phyloP scores from a whole-genome alignment of 1,284 basidiomycete species.

The Boletellus sp. region DNA sequence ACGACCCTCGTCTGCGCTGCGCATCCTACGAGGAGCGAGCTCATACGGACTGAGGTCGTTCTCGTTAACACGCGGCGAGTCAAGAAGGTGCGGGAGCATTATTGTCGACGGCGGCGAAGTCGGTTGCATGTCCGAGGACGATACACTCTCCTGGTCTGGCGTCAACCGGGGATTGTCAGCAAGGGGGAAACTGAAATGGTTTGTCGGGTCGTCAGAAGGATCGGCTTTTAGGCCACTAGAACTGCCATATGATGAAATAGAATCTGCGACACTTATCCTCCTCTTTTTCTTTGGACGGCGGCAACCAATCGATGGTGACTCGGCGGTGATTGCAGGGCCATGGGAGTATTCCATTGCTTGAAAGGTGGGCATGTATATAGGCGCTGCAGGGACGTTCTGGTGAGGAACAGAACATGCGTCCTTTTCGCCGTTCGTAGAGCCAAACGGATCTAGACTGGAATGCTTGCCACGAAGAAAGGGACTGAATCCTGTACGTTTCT shows the following conservation, averaged over 20 bases:
- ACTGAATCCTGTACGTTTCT: constrained; percentile 45
- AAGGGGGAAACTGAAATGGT: constrained; percentile 19
- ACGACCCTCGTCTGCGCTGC: constrained; percentile 24
- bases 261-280: constrained; percentile 36
- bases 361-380: constrained; percentile 46
- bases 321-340: constrained; percentile 31
- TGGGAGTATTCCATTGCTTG: constrained; percentile 45
- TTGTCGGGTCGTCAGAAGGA: constrained; percentile 21
- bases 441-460: constrained; percentile 48
- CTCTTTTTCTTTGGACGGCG: constrained; percentile 35
- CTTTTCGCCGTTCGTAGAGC: constrained; percentile 37
- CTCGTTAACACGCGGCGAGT: constrained; percentile 23
- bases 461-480: constrained; percentile 50
- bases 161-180: constrained; percentile 33
- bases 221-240: constrained; percentile 26
- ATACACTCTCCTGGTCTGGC: constrained; percentile 34
- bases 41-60: constrained; percentile 27
- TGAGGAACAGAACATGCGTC: constrained; percentile 33
- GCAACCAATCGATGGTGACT: constrained; percentile 26
- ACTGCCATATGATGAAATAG: constrained; percentile 34
- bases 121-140: constrained; percentile 35
- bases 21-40: constrained; percentile 23
- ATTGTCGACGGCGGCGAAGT: constrained; percentile 32
- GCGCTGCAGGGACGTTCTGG: constrained; percentile 23
- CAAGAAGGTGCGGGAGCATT: constrained; percentile 30